These are phyloP conservation scores for Alternaria ethzedia DNA, from an alignment of 2,329 filamentous ascomycete species.

Conservation along the genomic window DNA sequence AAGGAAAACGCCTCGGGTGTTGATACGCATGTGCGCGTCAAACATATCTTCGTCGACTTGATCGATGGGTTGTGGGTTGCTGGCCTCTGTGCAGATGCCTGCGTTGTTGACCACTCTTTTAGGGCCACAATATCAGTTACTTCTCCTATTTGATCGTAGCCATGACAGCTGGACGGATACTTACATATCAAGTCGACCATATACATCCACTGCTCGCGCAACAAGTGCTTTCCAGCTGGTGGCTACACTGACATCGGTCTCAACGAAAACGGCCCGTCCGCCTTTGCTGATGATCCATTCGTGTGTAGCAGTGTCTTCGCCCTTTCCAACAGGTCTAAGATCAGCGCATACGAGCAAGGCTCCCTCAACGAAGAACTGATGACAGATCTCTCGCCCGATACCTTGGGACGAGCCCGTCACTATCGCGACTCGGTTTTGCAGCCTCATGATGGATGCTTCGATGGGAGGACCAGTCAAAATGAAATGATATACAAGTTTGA, in stretches of 20 bases:
- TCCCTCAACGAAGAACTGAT: not conserved
- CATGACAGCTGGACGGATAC: not conserved
- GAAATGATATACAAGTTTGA: not conserved
- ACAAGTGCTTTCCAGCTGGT: not conserved
- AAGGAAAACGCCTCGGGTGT: slow-evolving; percentile 49
- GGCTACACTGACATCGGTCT: not conserved
- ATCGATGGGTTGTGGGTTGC: not conserved
- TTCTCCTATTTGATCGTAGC: not conserved
- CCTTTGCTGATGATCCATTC: not conserved
- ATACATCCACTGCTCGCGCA: not conserved
- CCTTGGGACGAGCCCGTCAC: slow-evolving; percentile 38
- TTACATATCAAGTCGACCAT: not conserved
- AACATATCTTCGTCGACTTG: slow-evolving; percentile 31
- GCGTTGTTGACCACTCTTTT: not conserved
- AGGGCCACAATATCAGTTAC: not conserved
- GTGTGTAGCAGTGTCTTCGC: not conserved
- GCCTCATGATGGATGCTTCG: not conserved
- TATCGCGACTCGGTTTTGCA: slow-evolving; percentile 28
- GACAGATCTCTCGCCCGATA: slow-evolving; percentile 32
- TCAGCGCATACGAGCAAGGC: not conserved
- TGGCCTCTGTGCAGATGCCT: not conserved
- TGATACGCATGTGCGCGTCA: slow-evolving; percentile 47
- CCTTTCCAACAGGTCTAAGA: not conserved
- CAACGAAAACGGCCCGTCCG: not conserved
- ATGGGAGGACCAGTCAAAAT: not conserved